These are phyloP conservation scores for Mucor ambiguus DNA, from an alignment of 371 early-diverging fungal genomes.

Conservation along the genomic window DNA sequence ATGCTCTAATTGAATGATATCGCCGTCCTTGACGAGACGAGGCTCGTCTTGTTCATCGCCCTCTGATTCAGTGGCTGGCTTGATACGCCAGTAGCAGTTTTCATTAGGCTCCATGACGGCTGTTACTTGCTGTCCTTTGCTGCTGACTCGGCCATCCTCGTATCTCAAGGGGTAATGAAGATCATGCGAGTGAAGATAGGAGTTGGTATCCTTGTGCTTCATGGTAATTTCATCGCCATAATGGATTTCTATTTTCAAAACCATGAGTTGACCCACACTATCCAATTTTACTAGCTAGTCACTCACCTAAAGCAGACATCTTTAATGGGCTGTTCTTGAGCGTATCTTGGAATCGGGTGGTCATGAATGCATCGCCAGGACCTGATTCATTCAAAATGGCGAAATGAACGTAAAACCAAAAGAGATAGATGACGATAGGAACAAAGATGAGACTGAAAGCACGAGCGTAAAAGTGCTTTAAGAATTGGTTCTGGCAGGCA, in stretches of 20 bases:
- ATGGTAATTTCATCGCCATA: slow-evolving; percentile 84
- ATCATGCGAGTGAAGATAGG: slow-evolving; percentile 83
- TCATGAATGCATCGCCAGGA: slow-evolving; percentile 95
- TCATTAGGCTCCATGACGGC: slow-evolving; percentile 69
- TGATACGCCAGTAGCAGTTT: slow-evolving; percentile 87
- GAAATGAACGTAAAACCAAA: slow-evolving; percentile 86
- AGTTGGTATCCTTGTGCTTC: slow-evolving; percentile 74
- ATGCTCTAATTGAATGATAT: slow-evolving; percentile 76
- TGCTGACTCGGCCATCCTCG: slow-evolving; percentile 90
- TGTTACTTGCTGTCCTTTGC: slow-evolving; percentile 94
- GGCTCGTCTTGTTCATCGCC: slow-evolving; percentile 22
- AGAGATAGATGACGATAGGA: slow-evolving; percentile 76
- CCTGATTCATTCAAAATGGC: slow-evolving; percentile 75
- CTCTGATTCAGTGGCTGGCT: slow-evolving; percentile 50
- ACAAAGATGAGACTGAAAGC: slow-evolving; percentile 74
- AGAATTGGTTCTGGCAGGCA: slow-evolving; percentile 58
- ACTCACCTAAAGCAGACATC: slow-evolving; percentile 50
- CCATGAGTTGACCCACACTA: not conserved
- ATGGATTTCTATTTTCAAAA: slow-evolving; percentile 58
- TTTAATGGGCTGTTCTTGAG: slow-evolving; percentile 79
- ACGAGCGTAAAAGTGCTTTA: slow-evolving; percentile 68
- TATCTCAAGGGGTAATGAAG: slow-evolving; percentile 89
- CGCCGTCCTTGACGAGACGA: slow-evolving; percentile 56
- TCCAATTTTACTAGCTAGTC: not conserved
- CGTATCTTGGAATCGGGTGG: slow-evolving; percentile 87